Percentiles rank a stretch among this genome's conserved stretches.
Conservation (phyloP, 1,284 basidiomycete species). For the Moniliella sp. region DNA sequence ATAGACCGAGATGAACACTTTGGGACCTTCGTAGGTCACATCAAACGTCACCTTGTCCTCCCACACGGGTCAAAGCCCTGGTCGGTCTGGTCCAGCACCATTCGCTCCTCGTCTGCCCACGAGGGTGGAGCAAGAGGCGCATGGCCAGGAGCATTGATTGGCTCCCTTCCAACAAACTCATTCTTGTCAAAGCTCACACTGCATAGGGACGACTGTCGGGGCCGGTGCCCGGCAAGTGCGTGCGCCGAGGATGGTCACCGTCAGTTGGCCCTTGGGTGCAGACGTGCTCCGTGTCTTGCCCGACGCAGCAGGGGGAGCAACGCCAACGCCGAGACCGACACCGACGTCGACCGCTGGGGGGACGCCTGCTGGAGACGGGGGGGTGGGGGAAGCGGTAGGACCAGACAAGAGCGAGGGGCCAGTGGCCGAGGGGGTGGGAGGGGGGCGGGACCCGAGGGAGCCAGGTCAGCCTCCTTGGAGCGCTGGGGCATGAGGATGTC, state of each 20-base stretch:
- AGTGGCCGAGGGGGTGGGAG: background rate
- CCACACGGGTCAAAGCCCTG: slow-evolving; percentile 92
- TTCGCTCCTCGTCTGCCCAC: too few relatives aligned
- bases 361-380: too few relatives aligned
- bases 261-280: slow-evolving; percentile 52
- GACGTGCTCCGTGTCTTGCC: slow-evolving; percentile 15
- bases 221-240: slow-evolving; percentile 45
- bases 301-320: slow-evolving; percentile 1
- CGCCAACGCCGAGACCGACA: background rate
- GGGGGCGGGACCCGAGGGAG: background rate
- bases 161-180: slow-evolving; percentile 84
- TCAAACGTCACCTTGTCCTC: slow-evolving; percentile 86
- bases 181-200: slow-evolving; percentile 97
- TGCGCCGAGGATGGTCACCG: slow-evolving; percentile 82
- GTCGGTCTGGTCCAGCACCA: too few relatives aligned
- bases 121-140: too few relatives aligned
- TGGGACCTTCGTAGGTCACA: slow-evolving; percentile 71
- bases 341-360: background rate
- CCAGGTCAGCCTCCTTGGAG: background rate
- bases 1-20: slow-evolving; percentile 72
- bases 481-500: background rate
- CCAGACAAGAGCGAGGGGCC: background rate
- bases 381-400: background rate
- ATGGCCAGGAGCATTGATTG: too few relatives aligned
- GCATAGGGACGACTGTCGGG: slow-evolving; percentile 55